These are phyloP conservation scores for Apiotrichum porosum DNA, from an alignment of 1,284 basidiomycete species.

Conservation along the genomic window DNA sequence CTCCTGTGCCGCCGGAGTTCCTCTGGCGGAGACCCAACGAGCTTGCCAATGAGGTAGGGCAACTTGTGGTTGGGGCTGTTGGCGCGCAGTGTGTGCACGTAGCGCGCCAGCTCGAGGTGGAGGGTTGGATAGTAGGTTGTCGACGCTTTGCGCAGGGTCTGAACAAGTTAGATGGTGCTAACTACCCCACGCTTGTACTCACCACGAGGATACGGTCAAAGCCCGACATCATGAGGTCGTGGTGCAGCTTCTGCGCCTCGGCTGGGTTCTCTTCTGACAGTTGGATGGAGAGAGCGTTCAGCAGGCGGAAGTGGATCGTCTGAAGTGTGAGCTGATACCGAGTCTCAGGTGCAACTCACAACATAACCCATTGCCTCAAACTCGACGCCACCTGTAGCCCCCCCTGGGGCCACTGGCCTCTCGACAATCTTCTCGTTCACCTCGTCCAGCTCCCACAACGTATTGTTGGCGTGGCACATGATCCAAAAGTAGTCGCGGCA, in stretches of 20 bases:
- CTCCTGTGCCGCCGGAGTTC: slow-evolving; percentile 19
- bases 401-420: slow-evolving; percentile 88
- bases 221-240: slow-evolving; percentile 78
- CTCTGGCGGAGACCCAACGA: slow-evolving; percentile 42
- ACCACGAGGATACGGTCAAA: slow-evolving; percentile 59
- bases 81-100: slow-evolving; percentile 59
- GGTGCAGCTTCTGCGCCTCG: slow-evolving; percentile 68
- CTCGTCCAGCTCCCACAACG: slow-evolving; percentile 75
- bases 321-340: slow-evolving; percentile 45
- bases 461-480: slow-evolving; percentile 92
- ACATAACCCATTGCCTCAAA: slow-evolving; percentile 95
- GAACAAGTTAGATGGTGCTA: slow-evolving; percentile 8
- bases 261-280: slow-evolving; percentile 61
- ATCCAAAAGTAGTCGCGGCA: slow-evolving; percentile 97
- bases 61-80: slow-evolving; percentile 31
- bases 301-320: slow-evolving; percentile 76
- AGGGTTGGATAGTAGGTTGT: slow-evolving; percentile 85
- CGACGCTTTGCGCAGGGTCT: slow-evolving; percentile 90
- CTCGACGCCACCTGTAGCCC: slow-evolving; percentile 97
- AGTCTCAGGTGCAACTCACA: slow-evolving; percentile 56
- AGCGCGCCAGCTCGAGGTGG: slow-evolving; percentile 83
- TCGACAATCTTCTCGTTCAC: slow-evolving; percentile 79
- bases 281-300: slow-evolving; percentile 68
- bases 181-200: slow-evolving; percentile 12
- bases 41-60: slow-evolving; percentile 43